Percentiles rank a stretch among this genome's conserved stretches.
These are phyloP conservation scores for Psilocybe sp. DNA, from an alignment of 768 basidiomycete genomes.

Conservation along the genomic window DNA sequence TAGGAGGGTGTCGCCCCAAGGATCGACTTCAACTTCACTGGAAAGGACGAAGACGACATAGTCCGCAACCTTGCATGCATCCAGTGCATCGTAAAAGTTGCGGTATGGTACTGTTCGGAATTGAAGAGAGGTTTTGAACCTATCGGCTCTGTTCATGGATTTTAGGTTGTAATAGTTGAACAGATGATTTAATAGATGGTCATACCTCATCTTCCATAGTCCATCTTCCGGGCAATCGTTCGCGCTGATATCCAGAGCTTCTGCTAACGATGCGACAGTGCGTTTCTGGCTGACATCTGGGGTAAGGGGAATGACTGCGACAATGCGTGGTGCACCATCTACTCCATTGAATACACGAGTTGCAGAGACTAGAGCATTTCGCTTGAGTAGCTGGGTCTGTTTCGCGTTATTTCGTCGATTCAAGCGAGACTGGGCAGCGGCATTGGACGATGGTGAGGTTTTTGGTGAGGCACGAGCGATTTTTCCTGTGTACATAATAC, in stretches of 20 bases:
- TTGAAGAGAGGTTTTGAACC: conserved; percentile 90
- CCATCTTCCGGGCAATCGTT: conserved; percentile 53
- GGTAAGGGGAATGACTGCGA: conserved; percentile 84
- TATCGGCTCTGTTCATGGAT: conserved; percentile 57
- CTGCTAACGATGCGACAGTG: conserved; percentile 56
- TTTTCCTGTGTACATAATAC: conserved; percentile 41
- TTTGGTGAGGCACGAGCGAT: conserved; percentile 56
- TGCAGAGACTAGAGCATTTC: conserved; percentile 62
- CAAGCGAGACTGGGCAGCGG: conserved; percentile 64
- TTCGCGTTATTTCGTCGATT: conserved; percentile 86
- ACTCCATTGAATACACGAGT: conserved; percentile 77
- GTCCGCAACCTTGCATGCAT: conserved; percentile 85
- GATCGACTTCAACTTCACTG: conserved; percentile 74
- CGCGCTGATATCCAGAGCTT: conserved; percentile 52
- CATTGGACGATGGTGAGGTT: conserved; percentile 42
- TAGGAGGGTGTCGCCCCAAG: conserved; percentile 84
- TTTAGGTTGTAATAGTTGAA: conserved; percentile 1
- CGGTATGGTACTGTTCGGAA: conserved; percentile 77
- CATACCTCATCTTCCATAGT: conserved; percentile 68
- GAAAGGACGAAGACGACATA: conserved; percentile 88
- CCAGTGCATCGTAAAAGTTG: conserved; percentile 73
- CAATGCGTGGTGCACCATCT: conserved; percentile 80
- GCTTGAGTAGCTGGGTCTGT: conserved; percentile 74
- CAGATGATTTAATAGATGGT: conserved; percentile 6
- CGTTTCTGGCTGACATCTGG: conserved; percentile 54